Percentiles rank a stretch among this genome's conserved stretches.
phyloP scores from a whole-genome alignment of 2,329 filamentous ascomycete species.

The Botrytis tulipae region DNA sequence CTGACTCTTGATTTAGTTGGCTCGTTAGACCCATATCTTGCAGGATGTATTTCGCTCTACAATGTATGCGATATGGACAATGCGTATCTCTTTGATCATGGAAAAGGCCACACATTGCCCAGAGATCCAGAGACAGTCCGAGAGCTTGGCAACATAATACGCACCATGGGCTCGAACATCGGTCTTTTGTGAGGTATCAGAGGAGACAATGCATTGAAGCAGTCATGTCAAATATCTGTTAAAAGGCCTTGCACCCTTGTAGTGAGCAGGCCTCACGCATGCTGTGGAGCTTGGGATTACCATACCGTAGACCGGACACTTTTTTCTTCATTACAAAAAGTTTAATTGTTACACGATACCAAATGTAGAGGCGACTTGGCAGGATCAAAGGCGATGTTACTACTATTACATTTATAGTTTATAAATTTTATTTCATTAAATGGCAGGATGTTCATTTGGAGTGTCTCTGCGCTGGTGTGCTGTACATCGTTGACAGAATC shows the following conservation, averaged over 20 bases:
- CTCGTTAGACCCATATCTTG: constrained; percentile 59
- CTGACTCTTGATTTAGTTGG: constrained; percentile 44
- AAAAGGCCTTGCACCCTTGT: background rate
- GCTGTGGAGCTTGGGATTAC: background rate
- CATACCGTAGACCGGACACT: background rate
- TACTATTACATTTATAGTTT: background rate
- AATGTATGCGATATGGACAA: constrained; percentile 62
- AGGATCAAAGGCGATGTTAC: background rate
- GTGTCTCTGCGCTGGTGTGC: background rate
- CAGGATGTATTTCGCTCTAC: constrained; percentile 61
- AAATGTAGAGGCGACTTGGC: background rate
- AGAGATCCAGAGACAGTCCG: constrained; percentile 44
- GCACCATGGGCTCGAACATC: constrained; percentile 28
- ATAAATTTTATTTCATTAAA: background rate
- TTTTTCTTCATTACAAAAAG: background rate
- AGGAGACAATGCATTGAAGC: background rate
- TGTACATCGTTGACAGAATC: background rate
- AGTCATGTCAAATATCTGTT: background rate
- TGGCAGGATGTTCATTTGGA: background rate
- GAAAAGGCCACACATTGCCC: constrained; percentile 63
- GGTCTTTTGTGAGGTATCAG: constrained; percentile 2
- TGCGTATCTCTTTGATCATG: constrained; percentile 62
- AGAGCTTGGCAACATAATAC: constrained; percentile 36
- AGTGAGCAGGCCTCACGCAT: constrained; percentile 5
- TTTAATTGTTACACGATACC: background rate